Evolutionary conservation across 441 rosid species (phyloP).

Genomic region (Macaranga tanarius): DNA sequence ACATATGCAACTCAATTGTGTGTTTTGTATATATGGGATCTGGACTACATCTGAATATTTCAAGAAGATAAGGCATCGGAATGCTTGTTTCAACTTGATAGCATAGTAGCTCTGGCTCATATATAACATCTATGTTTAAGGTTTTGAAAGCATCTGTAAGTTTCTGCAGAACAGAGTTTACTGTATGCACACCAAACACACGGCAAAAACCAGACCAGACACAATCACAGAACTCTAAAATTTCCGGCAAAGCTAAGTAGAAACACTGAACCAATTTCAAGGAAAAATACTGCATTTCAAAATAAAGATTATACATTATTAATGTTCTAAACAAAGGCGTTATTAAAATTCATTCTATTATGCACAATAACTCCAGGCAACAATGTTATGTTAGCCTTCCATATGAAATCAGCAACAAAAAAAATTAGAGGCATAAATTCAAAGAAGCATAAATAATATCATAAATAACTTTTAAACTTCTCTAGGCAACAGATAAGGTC

Average conservation of each 20-base stretch:
- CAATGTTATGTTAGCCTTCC: background rate
- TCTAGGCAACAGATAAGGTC: too few relatives aligned
- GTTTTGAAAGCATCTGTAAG: background rate
- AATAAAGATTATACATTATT: background rate
- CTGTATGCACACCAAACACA: too few relatives aligned
- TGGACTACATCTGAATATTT: too few relatives aligned
- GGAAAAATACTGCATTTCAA: constrained; percentile 1
- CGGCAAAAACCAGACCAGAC: background rate
- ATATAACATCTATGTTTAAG: too few relatives aligned
- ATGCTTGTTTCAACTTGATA: too few relatives aligned
- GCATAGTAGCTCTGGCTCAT: too few relatives aligned
- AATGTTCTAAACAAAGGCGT: constrained; percentile 1
- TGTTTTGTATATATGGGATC: too few relatives aligned
- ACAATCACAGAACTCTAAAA: background rate
- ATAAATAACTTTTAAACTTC: background rate
- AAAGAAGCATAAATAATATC: too few relatives aligned
- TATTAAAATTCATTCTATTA: background rate
- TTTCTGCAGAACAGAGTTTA: background rate
- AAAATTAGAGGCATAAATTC: too few relatives aligned
- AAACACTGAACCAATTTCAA: background rate
- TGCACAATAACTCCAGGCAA: background rate
- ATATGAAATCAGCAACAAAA: background rate
- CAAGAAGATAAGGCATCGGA: too few relatives aligned
- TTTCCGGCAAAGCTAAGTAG: background rate
- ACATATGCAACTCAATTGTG: background rate